Evolutionary conservation across 2,329 filamentous ascomycete genomes (phyloP), one percentile per base, ranked within the genome.

Genomic region (Trichoderma hamatum): DNA sequence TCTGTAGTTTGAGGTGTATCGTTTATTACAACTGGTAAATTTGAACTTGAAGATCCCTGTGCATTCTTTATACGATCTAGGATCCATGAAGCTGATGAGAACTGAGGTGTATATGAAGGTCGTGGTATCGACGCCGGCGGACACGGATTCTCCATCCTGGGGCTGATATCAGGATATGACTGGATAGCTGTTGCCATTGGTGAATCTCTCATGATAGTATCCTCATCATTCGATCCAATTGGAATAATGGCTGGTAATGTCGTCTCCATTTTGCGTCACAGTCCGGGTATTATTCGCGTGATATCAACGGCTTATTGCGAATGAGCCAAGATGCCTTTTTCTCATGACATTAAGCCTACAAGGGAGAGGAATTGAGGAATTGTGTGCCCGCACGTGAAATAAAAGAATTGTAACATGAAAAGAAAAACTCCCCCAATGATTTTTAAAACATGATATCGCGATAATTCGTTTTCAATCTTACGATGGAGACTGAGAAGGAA

Each of bases 91-190:
- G 75, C 70, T 9, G 72, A 70, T 34, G 76, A 72, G 71, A 80
- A 80, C 39, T 80, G 78, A 7, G 73, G 73, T 5, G 71, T 70
- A 67, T 80, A 80, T 24, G 75, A 66, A 3, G 68, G 11, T 30
- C 54, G 55, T 26, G 46, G 32, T 30, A 51, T 54, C 21, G 54
- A 54, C 16, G 16, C 24, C 34, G 36, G 9, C 36, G 54, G 9
- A 26, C 30, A 19, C 32, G 10, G 54, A 21, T 43, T 39, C 16
- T 67, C 64, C 16, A 43, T n/a, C 7, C 34, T 21, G 24, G 21
- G 3, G 24, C 34, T 36, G 14, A 36, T n/a, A 51, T 21, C 9
- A n/a, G 39, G 28, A 11, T 0, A 13, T 28, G 39, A n/a, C 4
- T 64, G 28, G 5, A 26, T 26, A n/a, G 13, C 3, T 28, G 16